Percentiles rank a stretch among this genome's conserved stretches.
Conservation (phyloP, 2,329 filamentous ascomycete species). For the Corynespora cassiicola region DNA sequence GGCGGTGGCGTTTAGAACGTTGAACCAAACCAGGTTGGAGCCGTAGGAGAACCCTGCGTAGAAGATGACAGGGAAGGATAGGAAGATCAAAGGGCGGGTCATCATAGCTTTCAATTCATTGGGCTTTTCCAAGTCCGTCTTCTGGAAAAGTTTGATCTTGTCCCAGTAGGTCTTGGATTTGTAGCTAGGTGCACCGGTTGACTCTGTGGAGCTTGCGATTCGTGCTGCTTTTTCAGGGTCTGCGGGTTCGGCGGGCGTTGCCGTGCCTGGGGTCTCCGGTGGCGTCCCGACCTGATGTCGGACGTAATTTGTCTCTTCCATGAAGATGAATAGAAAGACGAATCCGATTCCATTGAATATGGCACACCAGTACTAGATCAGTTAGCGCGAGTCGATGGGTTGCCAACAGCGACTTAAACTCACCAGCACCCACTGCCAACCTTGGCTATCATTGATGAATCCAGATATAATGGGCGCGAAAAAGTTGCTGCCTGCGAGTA, state of each 20-base stretch:
- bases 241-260: conserved; percentile 4
- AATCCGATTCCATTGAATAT: conserved; percentile 59
- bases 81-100: conserved; percentile 30
- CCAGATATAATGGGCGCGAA: conserved; percentile 45
- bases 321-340: conserved; percentile 63
- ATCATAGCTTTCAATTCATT: conserved; percentile 31
- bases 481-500: conserved; percentile 43
- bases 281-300: conserved; percentile 5
- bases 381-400: background rate
- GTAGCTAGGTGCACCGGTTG: conserved; percentile 3
- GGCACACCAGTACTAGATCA: conserved; percentile 56
- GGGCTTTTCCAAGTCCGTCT: conserved; percentile 33
- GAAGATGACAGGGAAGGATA: conserved; percentile 47
- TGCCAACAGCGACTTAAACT: background rate
- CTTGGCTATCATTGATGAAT: conserved; percentile 43
- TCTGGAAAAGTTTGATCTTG: conserved; percentile 39
- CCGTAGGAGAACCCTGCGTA: conserved; percentile 51
- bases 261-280: conserved; percentile 1
- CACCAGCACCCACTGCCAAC: conserved; percentile 43
- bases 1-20: conserved; percentile 51
- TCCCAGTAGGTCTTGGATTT: conserved; percentile 37
- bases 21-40: conserved; percentile 50
- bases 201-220: background rate
- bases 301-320: conserved; percentile 66
- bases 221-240: conserved; percentile 14